Base-by-base conservation (phyloP, 2,329 filamentous ascomycete species). In the Nemania sp. region DNA sequence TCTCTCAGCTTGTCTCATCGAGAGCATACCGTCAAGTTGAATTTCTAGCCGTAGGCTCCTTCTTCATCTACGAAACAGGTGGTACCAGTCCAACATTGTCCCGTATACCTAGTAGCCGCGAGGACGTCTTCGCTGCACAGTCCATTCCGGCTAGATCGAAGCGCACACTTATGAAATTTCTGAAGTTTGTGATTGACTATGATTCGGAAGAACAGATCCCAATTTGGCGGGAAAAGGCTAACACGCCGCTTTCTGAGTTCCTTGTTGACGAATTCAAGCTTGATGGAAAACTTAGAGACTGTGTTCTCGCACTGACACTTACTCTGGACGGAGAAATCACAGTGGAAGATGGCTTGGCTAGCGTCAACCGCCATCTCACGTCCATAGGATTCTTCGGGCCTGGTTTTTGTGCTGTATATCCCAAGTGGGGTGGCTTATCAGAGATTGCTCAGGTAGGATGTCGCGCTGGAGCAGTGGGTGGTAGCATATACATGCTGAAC, bases 381-480 rank as follows among this genome's bases (percentile, higher is more conserved):
- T 97, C 93, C 0, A 92, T 95, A 72, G 92, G 93, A 6, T 76
- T 90, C 4, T 93, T 97, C 64, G 93, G 93, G 0, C 82, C 89
- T 42, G 91, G 93, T 8, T 97, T 97, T 68, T 90, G 90, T 46
- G 90, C 91, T 41, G 84, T 99, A 11, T 83, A 96, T 61, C 88
- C 92, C 19, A 97, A 96, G 77, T 99, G 91, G 87, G 93, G 93
- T 41, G 91, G 93, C 23, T 79, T 89, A 41, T 88, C 91, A 26
- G 93, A 99, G 72, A 84, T 97, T 55, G 85, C 89, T 24, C 93
- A 99, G 75, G 91, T 96, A 20, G 90, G 86, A 4, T 97, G 94
- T 69, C 88, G 93, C 62, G 91, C 93, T 33, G 86, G 87, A 57
- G 93, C 93, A 17, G 94, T 99, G 6, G 93, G 93, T 30, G 94